Evolutionary conservation across 2,329 filamentous ascomycete genomes (phyloP).

Genomic region (Alternaria sp.): DNA sequence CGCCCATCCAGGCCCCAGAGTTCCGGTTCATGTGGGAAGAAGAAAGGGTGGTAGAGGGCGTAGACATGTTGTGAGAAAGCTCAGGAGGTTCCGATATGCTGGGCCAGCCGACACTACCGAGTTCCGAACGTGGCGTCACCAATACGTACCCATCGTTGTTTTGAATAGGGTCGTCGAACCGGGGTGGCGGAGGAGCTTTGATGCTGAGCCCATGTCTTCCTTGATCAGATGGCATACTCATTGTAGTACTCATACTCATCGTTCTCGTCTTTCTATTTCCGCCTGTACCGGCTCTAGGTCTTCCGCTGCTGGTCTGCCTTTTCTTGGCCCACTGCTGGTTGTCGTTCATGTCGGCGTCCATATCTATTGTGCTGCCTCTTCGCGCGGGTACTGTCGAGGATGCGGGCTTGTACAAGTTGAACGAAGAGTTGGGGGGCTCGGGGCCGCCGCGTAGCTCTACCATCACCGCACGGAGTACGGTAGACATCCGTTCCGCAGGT

Average conservation of each 20-base stretch:
- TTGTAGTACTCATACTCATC: conserved; percentile 4
- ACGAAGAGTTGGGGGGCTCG: conserved; percentile 12
- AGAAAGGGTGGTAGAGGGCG: conserved; percentile 9
- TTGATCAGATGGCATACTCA: conserved; percentile 6
- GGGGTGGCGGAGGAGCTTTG: conserved; percentile 21
- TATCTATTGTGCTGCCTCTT: conserved; percentile 32
- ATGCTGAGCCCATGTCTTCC: conserved; percentile 26
- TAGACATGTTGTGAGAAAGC: conserved; percentile 18
- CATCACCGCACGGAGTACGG: conserved; percentile 61
- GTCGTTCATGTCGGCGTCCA: conserved; percentile 18
- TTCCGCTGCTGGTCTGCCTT: conserved; percentile 29
- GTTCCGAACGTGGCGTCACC: conserved; percentile 39
- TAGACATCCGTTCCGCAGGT: conserved; percentile 62
- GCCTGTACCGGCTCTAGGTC: conserved; percentile 26
- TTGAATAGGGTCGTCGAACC: conserved; percentile 14
- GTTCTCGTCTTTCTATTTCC: conserved; percentile 2
- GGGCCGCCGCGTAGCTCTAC: conserved; percentile 51
- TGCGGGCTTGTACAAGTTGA: conserved; percentile 36
- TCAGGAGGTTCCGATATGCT: conserved; percentile 19
- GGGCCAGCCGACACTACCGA: conserved; percentile 26
- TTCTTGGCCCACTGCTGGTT: conserved; percentile 26
- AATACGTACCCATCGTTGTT: conserved; percentile 37
- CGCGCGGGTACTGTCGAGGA: conserved; percentile 39
- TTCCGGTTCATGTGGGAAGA: conserved; percentile 2
- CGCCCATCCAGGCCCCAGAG: conserved; percentile 36